A percentile compares a stretch with the other conserved stretches of the same genome.
These are phyloP conservation scores for Extremus antarcticus DNA, from an alignment of 495 filamentous ascomycete species.

Conservation along the genomic window DNA sequence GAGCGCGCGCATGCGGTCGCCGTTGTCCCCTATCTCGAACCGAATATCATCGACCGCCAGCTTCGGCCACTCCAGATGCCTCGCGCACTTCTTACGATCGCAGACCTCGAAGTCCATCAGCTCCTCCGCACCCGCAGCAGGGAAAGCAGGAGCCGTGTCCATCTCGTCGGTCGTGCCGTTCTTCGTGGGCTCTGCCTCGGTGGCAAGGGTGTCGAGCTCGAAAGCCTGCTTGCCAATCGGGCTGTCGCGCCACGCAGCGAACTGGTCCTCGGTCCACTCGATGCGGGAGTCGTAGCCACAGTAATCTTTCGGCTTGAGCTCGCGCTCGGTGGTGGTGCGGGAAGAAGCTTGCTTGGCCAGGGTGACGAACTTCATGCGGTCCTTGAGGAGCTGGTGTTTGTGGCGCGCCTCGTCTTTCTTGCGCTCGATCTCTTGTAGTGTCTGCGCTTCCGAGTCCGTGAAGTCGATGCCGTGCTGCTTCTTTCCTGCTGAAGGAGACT, in stretches of 20 bases:
- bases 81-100: conserved; percentile 29
- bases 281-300: conserved; percentile 57
- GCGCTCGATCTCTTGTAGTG: conserved; percentile 20
- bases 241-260: conserved; percentile 32
- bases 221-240: conserved; percentile 24
- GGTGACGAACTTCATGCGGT: conserved; percentile 30
- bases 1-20: conserved; percentile 27
- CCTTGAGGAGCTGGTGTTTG: conserved; percentile 28
- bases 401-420: conserved; percentile 23
- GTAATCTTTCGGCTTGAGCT: conserved; percentile 43
- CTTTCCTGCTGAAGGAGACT: neutral
- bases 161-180: conserved; percentile 1
- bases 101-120: conserved; percentile 20
- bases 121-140: neutral
- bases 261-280: conserved; percentile 51
- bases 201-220: conserved; percentile 17
- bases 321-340: conserved; percentile 23
- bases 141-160: conserved; percentile 2
- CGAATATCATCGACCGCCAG: conserved; percentile 30
- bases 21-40: conserved; percentile 29
- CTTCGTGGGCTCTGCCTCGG: neutral
- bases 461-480: conserved; percentile 9
- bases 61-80: conserved; percentile 32
- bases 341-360: conserved; percentile 26
- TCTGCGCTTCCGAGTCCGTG: conserved; percentile 19